phyloP scores from a whole-genome alignment of 2,329 filamentous ascomycete species.

The Hypoxylon sp. region DNA sequence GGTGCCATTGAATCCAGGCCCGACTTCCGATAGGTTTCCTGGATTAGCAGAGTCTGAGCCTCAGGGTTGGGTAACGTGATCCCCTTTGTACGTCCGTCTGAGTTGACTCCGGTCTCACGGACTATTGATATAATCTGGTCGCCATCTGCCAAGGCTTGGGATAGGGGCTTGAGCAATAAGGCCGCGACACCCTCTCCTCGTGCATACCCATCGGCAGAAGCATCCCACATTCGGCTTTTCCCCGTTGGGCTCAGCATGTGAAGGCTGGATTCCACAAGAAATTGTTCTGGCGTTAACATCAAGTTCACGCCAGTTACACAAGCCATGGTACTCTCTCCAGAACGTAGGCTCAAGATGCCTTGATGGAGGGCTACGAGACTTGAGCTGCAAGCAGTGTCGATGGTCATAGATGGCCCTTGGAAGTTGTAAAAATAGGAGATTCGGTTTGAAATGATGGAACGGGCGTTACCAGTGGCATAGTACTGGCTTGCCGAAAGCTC shows the following conservation, averaged over 20 bases:
- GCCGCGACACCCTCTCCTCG: slow-evolving; percentile 68
- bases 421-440: slow-evolving; percentile 59
- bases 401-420: slow-evolving; percentile 55
- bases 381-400: slow-evolving; percentile 59
- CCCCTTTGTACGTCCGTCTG: slow-evolving; percentile 65
- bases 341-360: slow-evolving; percentile 57
- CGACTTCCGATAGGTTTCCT: slow-evolving; percentile 58
- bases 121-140: slow-evolving; percentile 62
- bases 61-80: slow-evolving; percentile 66
- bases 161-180: slow-evolving; percentile 65
- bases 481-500: slow-evolving; percentile 49
- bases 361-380: slow-evolving; percentile 56
- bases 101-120: slow-evolving; percentile 62
- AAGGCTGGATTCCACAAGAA: slow-evolving; percentile 58
- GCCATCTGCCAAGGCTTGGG: slow-evolving; percentile 64
- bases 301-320: slow-evolving; percentile 61
- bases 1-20: slow-evolving; percentile 55
- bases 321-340: slow-evolving; percentile 57
- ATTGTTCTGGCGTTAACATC: slow-evolving; percentile 60
- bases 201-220: slow-evolving; percentile 66
- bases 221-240: slow-evolving; percentile 64
- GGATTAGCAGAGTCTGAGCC: slow-evolving; percentile 62
- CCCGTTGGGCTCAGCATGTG: slow-evolving; percentile 62
- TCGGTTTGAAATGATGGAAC: slow-evolving; percentile 56
- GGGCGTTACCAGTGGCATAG: slow-evolving; percentile 54